Evolutionary conservation across 805 yeast genomes (phyloP).

Genomic region (Zygosaccharomyces rouxii): DNA sequence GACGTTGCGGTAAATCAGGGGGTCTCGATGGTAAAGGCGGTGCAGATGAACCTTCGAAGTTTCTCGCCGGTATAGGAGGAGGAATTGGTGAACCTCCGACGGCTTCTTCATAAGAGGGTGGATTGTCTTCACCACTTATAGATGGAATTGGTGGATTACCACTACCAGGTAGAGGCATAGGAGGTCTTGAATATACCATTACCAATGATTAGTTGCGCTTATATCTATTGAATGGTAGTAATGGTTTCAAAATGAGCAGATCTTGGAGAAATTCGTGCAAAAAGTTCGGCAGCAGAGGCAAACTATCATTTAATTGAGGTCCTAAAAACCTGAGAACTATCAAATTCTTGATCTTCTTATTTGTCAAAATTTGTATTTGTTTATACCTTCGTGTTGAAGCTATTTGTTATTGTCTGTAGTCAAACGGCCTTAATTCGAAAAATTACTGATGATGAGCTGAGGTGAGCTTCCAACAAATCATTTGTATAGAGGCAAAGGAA

Average conservation of each 20-base stretch:
- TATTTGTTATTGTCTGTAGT: neutral
- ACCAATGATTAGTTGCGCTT: neutral
- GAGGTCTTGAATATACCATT: conserved; percentile 23
- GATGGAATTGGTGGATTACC: conserved; percentile 31
- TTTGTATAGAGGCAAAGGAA: neutral
- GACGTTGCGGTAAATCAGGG: neutral
- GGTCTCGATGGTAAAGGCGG: conserved; percentile 8
- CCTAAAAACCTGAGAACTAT: neutral
- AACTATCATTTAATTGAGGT: neutral
- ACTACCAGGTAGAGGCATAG: conserved; percentile 29
- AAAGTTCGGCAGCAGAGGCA: neutral
- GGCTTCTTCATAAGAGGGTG: conserved; percentile 18
- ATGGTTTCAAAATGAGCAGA: neutral
- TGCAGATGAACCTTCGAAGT: neutral
- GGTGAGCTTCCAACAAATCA: neutral
- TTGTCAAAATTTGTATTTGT: neutral
- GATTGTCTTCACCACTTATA: conserved; percentile 4
- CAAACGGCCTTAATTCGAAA: neutral
- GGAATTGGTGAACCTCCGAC: conserved; percentile 5
- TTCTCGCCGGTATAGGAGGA: conserved; percentile 16
- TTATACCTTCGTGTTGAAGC: neutral
- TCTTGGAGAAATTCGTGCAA: neutral
- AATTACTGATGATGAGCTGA: neutral
- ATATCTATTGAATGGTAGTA: neutral
- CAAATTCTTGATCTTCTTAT: neutral